Evolutionary conservation across 108 stramenopile genomes (phyloP).

Genomic region (Chaetoceros tenuissimus): DNA sequence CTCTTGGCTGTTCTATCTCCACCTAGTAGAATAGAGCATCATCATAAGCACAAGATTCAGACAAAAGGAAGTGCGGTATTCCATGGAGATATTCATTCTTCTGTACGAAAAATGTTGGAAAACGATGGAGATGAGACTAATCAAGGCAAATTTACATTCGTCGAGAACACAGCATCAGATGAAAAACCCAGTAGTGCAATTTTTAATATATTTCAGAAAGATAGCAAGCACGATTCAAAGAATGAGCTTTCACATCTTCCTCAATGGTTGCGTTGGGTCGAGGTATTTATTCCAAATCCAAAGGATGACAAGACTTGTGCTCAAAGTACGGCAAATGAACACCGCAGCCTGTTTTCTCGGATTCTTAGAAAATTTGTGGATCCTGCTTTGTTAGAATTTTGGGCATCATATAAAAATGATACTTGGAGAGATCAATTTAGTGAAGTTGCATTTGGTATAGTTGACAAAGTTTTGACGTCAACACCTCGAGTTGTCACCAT

Average conservation of each 20-base stretch:
- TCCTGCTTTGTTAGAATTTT: background rate
- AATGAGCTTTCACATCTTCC: background rate
- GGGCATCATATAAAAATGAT: background rate
- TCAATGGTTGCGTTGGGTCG: background rate
- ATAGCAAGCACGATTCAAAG: background rate
- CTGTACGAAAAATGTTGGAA: background rate
- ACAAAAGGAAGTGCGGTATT: background rate
- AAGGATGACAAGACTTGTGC: background rate
- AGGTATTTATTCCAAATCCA: background rate
- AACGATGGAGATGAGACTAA: background rate
- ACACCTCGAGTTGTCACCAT: conserved; percentile 61
- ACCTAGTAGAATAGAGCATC: background rate
- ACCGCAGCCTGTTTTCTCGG: background rate
- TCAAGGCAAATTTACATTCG: background rate
- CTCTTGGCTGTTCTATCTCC: background rate
- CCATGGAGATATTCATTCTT: background rate
- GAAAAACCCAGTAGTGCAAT: background rate
- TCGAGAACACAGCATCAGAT: background rate
- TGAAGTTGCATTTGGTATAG: conserved; percentile 16
- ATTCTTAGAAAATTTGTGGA: background rate
- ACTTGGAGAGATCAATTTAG: background rate
- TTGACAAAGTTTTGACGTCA: conserved; percentile 53
- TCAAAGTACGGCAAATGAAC: background rate
- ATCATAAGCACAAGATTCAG: background rate
- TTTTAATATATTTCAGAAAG: background rate